Conservation (phyloP, 2,329 filamentous ascomycete genomes). For the Dryadomyces quercivorus region DNA sequence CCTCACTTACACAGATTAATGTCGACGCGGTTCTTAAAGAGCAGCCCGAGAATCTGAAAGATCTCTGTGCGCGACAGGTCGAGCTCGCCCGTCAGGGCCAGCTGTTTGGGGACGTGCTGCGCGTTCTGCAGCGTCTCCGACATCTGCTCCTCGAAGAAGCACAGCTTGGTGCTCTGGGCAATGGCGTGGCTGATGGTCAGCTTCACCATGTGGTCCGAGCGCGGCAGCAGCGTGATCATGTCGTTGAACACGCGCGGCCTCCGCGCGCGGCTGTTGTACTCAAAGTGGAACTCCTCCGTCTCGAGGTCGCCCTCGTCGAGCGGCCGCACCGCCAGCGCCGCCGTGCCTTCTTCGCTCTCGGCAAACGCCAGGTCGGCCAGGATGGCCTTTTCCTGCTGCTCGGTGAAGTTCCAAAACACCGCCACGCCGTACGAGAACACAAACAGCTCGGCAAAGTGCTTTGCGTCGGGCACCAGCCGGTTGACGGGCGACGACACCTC, state of each 20-base stretch:
- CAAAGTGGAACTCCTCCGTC: constrained; percentile 96
- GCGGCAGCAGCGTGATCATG: constrained; percentile 92
- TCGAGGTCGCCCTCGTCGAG: constrained; percentile 86
- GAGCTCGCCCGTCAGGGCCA: constrained; percentile 80
- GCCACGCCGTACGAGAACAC: constrained; percentile 95
- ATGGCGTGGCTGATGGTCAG: constrained; percentile 95
- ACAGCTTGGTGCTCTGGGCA: constrained; percentile 91
- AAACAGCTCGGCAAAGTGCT: constrained; percentile 87
- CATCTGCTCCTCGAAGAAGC: constrained; percentile 95
- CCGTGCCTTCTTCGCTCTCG: constrained; percentile 36
- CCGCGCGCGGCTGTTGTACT: constrained; percentile 79
- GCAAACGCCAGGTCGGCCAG: constrained; percentile 90
- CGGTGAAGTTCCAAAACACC: constrained; percentile 98
- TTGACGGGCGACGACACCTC: constrained; percentile 26
- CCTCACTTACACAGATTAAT: constrained; percentile 80
- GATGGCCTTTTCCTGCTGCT: constrained; percentile 91
- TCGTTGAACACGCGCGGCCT: constrained; percentile 93
- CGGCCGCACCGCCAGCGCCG: constrained; percentile 62
- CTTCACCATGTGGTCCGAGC: constrained; percentile 96
- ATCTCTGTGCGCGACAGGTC: constrained; percentile 90
- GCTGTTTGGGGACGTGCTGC: constrained; percentile 77
- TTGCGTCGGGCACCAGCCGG: constrained; percentile 55
- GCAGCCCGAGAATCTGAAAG: constrained; percentile 74
- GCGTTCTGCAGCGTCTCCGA: constrained; percentile 85
- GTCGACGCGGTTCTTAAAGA: constrained; percentile 91